A percentile compares a stretch with the other conserved stretches of the same genome.
These are phyloP conservation scores for Aaosphaeria pasadenensis DNA, from an alignment of 2,329 filamentous ascomycete species.

Conservation along the genomic window DNA sequence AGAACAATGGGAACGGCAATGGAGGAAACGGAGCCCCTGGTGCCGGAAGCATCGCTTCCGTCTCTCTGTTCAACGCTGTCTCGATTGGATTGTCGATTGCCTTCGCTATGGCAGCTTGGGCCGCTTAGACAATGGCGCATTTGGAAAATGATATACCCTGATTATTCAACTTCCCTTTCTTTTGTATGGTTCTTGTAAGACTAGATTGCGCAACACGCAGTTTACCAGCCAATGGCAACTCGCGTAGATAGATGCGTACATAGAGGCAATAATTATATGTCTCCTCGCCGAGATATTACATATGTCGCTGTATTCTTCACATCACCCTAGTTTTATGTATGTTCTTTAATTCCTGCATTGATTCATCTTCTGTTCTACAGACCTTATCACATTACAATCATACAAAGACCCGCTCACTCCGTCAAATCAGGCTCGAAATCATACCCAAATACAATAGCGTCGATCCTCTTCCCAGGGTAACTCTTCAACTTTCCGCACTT, in stretches of 20 bases:
- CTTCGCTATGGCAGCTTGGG: constrained; percentile 1
- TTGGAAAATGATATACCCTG: no score
- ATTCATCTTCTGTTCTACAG: background rate
- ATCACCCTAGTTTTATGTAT: no score
- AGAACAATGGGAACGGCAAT: background rate
- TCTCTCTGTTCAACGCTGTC: background rate
- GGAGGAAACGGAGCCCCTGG: background rate
- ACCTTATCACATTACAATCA: background rate
- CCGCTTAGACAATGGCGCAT: background rate
- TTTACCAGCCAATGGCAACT: no score
- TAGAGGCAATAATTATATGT: no score
- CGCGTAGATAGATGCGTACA: no score
- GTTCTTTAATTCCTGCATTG: no score
- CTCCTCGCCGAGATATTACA: no score
- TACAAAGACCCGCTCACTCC: background rate
- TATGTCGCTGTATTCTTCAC: no score
- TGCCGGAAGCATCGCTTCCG: background rate
- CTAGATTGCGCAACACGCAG: no score
- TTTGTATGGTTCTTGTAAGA: no score
- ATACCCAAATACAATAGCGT: constrained; percentile 53
- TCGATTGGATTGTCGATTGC: background rate
- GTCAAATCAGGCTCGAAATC: constrained; percentile 43
- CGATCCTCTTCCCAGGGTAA: constrained; percentile 35
- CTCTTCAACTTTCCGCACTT: constrained; percentile 40
- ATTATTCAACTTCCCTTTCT: no score